Conservation (phyloP, 2,329 filamentous ascomycete species). For the Huntiella savannae region DNA sequence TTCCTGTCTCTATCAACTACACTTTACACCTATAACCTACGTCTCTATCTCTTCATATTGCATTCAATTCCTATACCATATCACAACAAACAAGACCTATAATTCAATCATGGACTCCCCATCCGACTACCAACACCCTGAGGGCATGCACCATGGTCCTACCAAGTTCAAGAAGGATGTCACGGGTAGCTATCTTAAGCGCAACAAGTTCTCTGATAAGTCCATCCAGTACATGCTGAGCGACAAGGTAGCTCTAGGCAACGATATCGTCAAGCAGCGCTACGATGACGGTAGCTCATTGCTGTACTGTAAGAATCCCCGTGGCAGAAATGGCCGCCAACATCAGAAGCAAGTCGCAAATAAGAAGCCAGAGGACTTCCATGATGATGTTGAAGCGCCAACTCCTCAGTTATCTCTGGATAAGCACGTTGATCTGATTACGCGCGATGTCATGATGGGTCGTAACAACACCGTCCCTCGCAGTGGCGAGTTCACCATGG, state of each 20-base stretch:
- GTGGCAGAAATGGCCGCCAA: neutral
- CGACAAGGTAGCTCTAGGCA: neutral
- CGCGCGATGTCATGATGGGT: too few species aligned
- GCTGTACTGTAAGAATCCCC: neutral
- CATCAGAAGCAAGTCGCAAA: neutral
- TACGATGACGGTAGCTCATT: neutral
- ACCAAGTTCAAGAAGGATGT: constrained; percentile 3
- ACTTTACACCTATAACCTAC: neutral
- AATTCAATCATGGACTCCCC: neutral
- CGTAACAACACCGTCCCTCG: too few species aligned
- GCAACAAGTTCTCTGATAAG: neutral
- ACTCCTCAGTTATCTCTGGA: too few species aligned
- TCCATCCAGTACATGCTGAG: neutral
- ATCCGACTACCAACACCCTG: neutral
- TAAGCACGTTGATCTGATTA: too few species aligned
- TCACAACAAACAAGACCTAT: neutral
- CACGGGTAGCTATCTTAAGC: constrained; percentile 1
- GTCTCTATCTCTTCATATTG: neutral
- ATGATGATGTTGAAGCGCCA: too few species aligned
- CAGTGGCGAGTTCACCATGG: too few species aligned
- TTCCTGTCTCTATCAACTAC: neutral
- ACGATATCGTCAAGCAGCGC: neutral
- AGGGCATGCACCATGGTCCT: neutral
- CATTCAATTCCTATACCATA: neutral
- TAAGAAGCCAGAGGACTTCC: too few species aligned